Conservation (phyloP, 139 green algal species). For the Chlorella sorokiniana region DNA sequence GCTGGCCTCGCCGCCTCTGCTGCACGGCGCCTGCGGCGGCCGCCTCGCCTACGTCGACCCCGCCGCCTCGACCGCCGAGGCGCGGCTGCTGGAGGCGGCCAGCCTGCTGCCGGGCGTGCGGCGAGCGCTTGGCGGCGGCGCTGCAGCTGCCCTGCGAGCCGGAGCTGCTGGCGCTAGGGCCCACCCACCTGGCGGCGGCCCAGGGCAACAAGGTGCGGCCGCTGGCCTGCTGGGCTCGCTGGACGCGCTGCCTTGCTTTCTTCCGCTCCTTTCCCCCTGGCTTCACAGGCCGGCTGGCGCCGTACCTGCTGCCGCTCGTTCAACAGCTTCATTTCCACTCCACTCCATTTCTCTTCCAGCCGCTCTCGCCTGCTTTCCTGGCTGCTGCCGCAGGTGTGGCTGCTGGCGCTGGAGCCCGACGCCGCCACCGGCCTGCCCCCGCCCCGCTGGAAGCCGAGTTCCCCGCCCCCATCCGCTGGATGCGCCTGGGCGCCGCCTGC, state of each 20-base stretch:
- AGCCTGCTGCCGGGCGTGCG: background rate
- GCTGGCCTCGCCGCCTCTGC: slow-evolving; percentile 3
- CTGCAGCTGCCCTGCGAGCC: slow-evolving; percentile 72
- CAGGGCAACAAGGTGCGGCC: slow-evolving; percentile 74
- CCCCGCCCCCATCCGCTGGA: background rate
- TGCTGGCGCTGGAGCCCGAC: background rate
- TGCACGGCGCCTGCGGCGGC: slow-evolving; percentile 15
- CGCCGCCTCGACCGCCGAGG: background rate
- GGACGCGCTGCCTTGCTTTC: too few relatives aligned
- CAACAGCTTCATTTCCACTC: background rate
- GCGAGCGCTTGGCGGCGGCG: background rate
- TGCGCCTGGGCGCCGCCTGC: background rate
- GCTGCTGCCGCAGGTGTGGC: background rate
- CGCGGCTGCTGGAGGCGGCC: slow-evolving; percentile 11
- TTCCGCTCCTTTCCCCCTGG: too few relatives aligned
- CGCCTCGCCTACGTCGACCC: background rate
- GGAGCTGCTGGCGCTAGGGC: slow-evolving; percentile 69
- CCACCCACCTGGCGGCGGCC: slow-evolving; percentile 66
- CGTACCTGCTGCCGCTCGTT: too few relatives aligned
- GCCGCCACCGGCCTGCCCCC: slow-evolving; percentile 3
- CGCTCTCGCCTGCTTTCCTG: background rate
- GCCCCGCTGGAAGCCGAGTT: background rate
- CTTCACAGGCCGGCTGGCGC: too few relatives aligned
- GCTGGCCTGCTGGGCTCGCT: background rate
- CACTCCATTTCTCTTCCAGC: background rate